Evolutionary conservation across 768 basidiomycete genomes (phyloP).

Genomic region (Lentinus brumalis): DNA sequence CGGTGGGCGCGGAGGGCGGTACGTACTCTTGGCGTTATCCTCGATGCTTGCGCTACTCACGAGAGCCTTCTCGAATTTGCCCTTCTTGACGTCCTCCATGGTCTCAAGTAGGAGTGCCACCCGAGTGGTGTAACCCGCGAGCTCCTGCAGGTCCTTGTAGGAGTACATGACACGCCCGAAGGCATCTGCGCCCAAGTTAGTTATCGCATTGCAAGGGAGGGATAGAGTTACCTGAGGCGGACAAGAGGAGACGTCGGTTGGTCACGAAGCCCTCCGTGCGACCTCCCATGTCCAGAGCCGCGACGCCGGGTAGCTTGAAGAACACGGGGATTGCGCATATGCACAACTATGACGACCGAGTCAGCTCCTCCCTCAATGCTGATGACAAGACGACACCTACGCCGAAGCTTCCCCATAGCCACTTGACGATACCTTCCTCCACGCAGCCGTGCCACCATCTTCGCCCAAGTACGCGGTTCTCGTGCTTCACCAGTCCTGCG

Average conservation of each 20-base stretch:
- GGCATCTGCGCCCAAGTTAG: conserved; percentile 59
- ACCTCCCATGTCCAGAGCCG: conserved; percentile 70
- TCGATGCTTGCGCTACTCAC: conserved; percentile 73
- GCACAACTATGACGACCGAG: conserved; percentile 51
- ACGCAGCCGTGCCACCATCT: conserved; percentile 89
- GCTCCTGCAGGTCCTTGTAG: conserved; percentile 94
- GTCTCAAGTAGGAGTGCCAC: conserved; percentile 89
- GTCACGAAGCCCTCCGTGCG: conserved; percentile 97
- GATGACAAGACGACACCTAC: conserved; percentile 42
- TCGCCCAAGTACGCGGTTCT: conserved; percentile 75
- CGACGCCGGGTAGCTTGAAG: conserved; percentile 76
- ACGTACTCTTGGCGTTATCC: conserved; percentile 76
- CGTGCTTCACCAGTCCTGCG: conserved; percentile 80
- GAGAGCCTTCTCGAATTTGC: conserved; percentile 86
- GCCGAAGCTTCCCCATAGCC: conserved; percentile 95
- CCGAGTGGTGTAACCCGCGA: conserved; percentile 93
- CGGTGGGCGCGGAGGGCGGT: neutral
- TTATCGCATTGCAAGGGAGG: neutral
- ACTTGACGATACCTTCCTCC: conserved; percentile 96
- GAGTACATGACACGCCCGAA: conserved; percentile 97
- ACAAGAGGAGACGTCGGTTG: conserved; percentile 86
- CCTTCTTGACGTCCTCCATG: conserved; percentile 82
- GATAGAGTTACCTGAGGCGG: conserved; percentile 65
- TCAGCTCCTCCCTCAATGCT: no score
- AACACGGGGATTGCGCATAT: conserved; percentile 95